phyloP scores from a whole-genome alignment of 129 eudicot genomes.

The Saposhnikovia divaricata region DNA sequence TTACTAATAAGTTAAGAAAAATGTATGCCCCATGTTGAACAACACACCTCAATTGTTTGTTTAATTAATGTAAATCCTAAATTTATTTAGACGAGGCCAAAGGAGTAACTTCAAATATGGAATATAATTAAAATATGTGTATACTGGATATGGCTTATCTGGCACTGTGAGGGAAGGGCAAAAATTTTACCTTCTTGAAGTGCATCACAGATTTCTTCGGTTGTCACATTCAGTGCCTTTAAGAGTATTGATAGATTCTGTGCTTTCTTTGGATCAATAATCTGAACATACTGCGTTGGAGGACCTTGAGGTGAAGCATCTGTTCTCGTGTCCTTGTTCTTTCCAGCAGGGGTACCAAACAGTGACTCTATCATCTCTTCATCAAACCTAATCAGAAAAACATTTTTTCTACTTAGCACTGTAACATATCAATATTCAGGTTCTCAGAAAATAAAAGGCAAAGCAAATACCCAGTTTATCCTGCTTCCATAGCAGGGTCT shows the following conservation, averaged over 20 bases:
- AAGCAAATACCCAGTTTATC: neutral
- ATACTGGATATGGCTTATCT: neutral
- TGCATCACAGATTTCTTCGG: constrained; percentile 98
- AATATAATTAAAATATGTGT: neutral
- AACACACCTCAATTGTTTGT: neutral
- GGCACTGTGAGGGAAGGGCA: neutral
- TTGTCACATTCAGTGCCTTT: constrained; percentile 82
- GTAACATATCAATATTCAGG: neutral
- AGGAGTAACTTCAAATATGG: neutral
- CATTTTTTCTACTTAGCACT: constrained; percentile 5
- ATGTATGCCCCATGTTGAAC: neutral
- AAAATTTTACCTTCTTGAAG: constrained; percentile 59
- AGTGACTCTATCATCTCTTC: constrained; percentile 95
- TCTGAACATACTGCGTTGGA: constrained; percentile 44
- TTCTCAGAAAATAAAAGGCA: neutral
- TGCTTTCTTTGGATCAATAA: constrained; percentile 80
- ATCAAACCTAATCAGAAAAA: constrained; percentile 49
- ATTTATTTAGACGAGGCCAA: neutral
- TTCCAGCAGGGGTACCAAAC: constrained; percentile 63
- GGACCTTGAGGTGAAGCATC: constrained; percentile 51
- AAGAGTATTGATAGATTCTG: constrained; percentile 81
- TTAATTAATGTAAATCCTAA: neutral
- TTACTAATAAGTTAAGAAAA: neutral
- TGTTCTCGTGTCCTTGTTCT: constrained; percentile 44
- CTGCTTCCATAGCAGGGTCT: neutral